Conservation (phyloP, 2,329 filamentous ascomycete genomes). For the Fusarium humuli region DNA sequence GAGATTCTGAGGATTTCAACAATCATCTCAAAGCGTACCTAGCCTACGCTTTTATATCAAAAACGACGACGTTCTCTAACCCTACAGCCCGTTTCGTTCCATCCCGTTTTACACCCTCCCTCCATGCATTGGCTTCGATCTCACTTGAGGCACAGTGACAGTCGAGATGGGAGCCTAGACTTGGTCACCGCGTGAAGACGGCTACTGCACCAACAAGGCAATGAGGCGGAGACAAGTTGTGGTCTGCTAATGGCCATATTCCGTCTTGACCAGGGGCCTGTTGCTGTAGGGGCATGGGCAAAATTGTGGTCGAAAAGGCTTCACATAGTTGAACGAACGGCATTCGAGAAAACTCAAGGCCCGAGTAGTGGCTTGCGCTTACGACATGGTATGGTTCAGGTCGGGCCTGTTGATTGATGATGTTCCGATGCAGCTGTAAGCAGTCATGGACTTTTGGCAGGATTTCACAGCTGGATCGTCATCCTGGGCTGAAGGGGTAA, state of each 20-base stretch:
- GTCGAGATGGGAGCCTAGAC: background rate
- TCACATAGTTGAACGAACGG: background rate
- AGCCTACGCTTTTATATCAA: background rate
- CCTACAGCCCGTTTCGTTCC: background rate
- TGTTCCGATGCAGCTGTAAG: background rate
- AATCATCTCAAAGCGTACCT: background rate
- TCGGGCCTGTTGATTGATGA: background rate
- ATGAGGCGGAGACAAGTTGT: too few species aligned
- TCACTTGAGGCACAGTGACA: background rate
- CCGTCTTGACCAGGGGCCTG: background rate
- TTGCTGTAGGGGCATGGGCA: background rate
- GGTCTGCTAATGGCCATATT: background rate
- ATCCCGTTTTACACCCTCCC: background rate
- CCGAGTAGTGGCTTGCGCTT: constrained; percentile 1
- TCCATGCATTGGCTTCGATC: background rate
- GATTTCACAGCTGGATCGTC: background rate
- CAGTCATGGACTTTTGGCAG: constrained; percentile 6
- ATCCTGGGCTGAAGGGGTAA: constrained; percentile 1
- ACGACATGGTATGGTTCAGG: background rate
- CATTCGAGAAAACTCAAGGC: background rate
- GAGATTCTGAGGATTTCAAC: background rate
- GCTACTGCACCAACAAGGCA: background rate
- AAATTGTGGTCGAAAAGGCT: background rate
- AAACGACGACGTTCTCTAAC: background rate
- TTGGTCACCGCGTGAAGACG: background rate